Evolutionary conservation across 192 early-diverging fungal species (phyloP).

Genomic region (Coemansia sp.): DNA sequence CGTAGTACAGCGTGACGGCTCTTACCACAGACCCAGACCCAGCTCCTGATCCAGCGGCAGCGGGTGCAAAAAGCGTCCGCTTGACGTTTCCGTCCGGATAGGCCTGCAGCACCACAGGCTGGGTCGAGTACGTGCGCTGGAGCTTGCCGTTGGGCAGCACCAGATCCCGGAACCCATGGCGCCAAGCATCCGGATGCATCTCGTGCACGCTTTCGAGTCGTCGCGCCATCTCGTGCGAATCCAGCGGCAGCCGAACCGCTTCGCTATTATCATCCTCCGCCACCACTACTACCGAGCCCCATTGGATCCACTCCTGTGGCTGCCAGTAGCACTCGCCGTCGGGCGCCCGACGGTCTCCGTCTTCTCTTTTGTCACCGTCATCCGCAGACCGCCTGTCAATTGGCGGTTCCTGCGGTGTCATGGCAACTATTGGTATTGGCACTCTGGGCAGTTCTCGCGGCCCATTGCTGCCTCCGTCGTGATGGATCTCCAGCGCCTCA

Average conservation of each 20-base stretch:
- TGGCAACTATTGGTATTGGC: background rate
- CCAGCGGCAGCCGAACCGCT: background rate
- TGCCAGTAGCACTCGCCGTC: constrained; percentile 17
- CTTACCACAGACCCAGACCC: background rate
- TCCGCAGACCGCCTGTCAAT: too few relatives aligned
- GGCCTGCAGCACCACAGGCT: constrained; percentile 28
- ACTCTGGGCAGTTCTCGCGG: background rate
- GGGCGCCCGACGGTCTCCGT: background rate
- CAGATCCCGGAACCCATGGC: constrained; percentile 33
- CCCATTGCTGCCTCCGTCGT: background rate
- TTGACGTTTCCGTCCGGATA: constrained; percentile 50
- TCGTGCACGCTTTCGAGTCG: constrained; percentile 40
- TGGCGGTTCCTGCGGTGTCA: too few relatives aligned
- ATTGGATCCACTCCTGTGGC: constrained; percentile 33
- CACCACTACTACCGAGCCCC: constrained; percentile 17
- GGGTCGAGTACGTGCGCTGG: constrained; percentile 24
- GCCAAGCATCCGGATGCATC: constrained; percentile 27
- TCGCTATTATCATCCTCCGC: background rate
- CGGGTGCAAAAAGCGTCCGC: constrained; percentile 14
- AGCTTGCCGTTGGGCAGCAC: constrained; percentile 32
- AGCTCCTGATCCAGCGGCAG: background rate
- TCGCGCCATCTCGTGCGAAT: constrained; percentile 12
- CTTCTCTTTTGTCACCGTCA: background rate
- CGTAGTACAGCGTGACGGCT: constrained; percentile 42
- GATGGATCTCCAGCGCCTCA: constrained; percentile 8